A percentile compares a stretch with the other conserved stretches of the same genome.
phyloP scores from a whole-genome alignment of 1,284 basidiomycete species.

The Lentinula novae-zelandiae region DNA sequence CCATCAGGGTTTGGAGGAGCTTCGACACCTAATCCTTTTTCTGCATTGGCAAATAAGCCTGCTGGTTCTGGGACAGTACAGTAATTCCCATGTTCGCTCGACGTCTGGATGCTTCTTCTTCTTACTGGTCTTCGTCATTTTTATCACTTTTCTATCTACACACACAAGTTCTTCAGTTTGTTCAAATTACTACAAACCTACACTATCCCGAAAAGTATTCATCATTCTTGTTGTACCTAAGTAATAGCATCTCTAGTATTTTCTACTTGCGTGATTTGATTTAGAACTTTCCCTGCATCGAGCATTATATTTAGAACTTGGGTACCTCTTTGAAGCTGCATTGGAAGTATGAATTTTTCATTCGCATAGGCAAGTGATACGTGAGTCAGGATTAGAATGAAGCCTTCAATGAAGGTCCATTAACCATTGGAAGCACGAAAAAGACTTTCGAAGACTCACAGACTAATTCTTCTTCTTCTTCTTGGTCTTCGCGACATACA shows the following conservation, averaged over 20 bases:
- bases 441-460: not conserved
- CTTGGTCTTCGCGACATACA: slow-evolving; percentile 14
- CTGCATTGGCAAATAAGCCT: slow-evolving; percentile 4
- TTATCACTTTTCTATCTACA: not conserved
- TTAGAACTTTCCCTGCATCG: too few species aligned
- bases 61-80: not conserved
- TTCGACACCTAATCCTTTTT: not conserved
- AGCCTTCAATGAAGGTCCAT: not conserved
- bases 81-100: not conserved
- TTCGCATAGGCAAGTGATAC: not conserved
- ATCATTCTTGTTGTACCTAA: not conserved
- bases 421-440: not conserved
- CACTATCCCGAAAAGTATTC: not conserved
- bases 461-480: slow-evolving; percentile 12
- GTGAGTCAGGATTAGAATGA: too few species aligned
- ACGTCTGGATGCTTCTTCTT: too few species aligned
- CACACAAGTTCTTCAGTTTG: not conserved
- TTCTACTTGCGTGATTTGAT: not conserved
- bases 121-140: not conserved
- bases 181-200: not conserved
- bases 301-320: too few species aligned
- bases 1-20: not conserved
- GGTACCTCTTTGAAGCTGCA: too few species aligned
- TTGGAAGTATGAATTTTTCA: too few species aligned
- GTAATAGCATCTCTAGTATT: not conserved